Base-by-base conservation (phyloP, 2,329 filamentous ascomycete species). In the Pseudocercospora fuligena region DNA sequence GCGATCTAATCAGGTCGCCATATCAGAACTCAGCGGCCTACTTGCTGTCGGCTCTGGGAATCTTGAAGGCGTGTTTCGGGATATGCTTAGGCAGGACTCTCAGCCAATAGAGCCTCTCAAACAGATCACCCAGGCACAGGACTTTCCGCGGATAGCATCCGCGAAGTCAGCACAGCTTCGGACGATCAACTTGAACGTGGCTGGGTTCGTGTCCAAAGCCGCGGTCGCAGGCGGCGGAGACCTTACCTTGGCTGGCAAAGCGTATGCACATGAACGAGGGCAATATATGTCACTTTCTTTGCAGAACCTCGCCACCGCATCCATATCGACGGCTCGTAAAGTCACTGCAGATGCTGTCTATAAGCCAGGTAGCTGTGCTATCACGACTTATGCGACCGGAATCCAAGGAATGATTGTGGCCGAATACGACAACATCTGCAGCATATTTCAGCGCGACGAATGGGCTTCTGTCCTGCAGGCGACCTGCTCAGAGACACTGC, bases 391-490 rank as follows among this genome's bases (percentile, higher is more conserved):
- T 77, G 91, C 93, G 0, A 89, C 90, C 74, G 92, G 91, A 0
- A 88, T 99, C 80, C 93, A 97, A 77, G 92, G 90, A 6, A 89
- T 97, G 68, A 94, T 97, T 71, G 80, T 91, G 27, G 89, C 94
- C 11, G 95, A 99, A 79, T 93, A 97, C 78, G 92, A 97, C 66
- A 97, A 93, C 74, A 92, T 98, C 56, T 92, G 90, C 75, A 90
- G 88, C 68, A 88, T 99, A 65, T 99, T 98, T 77, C 86, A 89
- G 27, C 87, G 92, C 8, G 92, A 95, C 64, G 92, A 97, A 76
- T 96, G 93, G 89, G 89, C 89, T 0, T 83, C 88, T 33, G 89
- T 95, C 8, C 90, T 97, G 72, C 89, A 91, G 73, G 85, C 89
- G 16, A 94, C 94, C 1, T 95, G 92, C 76, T 90, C 93, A 73